Base-by-base conservation (phyloP, 2,329 filamentous ascomycete species). In the Juglanconis oblonga region DNA sequence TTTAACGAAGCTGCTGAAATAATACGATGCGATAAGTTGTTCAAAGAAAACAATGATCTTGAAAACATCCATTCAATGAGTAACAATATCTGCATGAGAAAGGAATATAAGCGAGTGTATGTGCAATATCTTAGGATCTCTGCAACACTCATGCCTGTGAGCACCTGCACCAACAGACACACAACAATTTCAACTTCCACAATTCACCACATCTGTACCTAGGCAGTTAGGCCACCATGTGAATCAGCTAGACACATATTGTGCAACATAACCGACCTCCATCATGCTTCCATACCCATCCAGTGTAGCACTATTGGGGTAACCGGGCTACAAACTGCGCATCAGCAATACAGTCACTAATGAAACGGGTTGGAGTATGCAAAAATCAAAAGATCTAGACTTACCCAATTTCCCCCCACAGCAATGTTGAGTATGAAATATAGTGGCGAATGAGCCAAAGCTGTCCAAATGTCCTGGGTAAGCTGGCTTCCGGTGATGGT, bases 401-500 rank as follows among this genome's bases (percentile, higher is more conserved):
- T 62, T 47, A 70, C 68, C 75, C 75, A 71, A 42, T 54, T 61
- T 1, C 69, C 69, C 24, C 69, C 69, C n/a, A 71, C 69, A 6
- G 69, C 69, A 11, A 71, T 67, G 17, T 71, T 70, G 33, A 71
- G 38, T 10, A 71, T 66, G 38, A 71, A 69, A 33, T 64, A 71
- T 32, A 69, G 52, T 4, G 65, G 66, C 48, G 60, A 67, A 7
- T 67, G 63, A 9, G 61, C 57, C 57, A 70, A 70, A 13, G 74
- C 72, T 17, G 70, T 72, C 80, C 80, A 84, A 32, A 76, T 72
- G 3, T 61, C 69, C 66, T 75, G 65, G 57, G 77, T 73, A 38
- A 82, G 70, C 29, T 74, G 67, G 4, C 71, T 67, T 4, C 81
- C 81, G 1, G 68, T 73, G 57, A 84, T 64, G 40, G 72, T 72